These are phyloP conservation scores for Lolium rigidum DNA, from an alignment of 176 grass and related monocot species.

Conservation along the genomic window DNA sequence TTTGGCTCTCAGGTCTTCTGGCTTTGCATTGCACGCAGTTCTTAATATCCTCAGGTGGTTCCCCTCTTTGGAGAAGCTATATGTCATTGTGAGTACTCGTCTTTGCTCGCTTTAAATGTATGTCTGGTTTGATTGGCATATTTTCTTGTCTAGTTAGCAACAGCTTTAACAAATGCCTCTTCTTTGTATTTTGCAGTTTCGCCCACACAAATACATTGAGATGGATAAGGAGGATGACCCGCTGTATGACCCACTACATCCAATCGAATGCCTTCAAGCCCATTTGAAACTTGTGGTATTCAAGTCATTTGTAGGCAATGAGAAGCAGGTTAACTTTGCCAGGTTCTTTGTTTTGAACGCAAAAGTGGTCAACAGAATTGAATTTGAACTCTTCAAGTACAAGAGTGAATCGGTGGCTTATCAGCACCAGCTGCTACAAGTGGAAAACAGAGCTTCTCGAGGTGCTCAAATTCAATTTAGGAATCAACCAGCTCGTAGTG, in stretches of 20 bases:
- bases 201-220: neutral
- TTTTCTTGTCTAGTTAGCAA: neutral
- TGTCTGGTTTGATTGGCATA: neutral
- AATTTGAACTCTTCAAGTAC: neutral
- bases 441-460: conserved; percentile 16
- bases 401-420: neutral
- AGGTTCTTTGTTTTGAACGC: neutral
- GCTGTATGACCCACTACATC: neutral
- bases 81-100: neutral
- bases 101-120: neutral
- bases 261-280: neutral
- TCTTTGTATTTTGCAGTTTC: neutral
- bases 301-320: neutral
- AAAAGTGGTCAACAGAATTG: neutral
- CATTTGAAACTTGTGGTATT: neutral
- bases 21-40: neutral
- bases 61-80: neutral
- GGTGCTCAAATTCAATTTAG: neutral
- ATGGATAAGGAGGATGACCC: neutral
- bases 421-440: neutral
- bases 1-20: neutral
- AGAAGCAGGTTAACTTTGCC: neutral
- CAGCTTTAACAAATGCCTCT: neutral
- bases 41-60: neutral
- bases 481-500: neutral